These are phyloP conservation scores for Claviceps sp. DNA, from an alignment of 2,329 filamentous ascomycete species.

Conservation along the genomic window DNA sequence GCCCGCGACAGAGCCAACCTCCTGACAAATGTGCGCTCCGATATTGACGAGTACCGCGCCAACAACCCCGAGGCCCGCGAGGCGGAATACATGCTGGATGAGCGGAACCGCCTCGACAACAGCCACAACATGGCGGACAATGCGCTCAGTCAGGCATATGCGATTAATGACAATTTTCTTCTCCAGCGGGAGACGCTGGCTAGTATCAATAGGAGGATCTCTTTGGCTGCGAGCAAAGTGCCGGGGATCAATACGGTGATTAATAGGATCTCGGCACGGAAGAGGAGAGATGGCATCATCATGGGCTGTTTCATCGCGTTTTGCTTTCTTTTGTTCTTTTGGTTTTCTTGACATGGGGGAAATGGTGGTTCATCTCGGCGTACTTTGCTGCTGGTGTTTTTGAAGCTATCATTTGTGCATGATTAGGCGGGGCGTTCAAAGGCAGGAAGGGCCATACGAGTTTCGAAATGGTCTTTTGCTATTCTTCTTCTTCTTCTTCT, in stretches of 20 bases:
- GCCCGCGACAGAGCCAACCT: constrained; percentile 81
- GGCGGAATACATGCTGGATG: constrained; percentile 93
- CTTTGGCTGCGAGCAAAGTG: constrained; percentile 75
- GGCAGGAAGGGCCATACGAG: constrained; percentile 8
- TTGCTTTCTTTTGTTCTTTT: constrained; percentile 79
- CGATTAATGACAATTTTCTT: constrained; percentile 83
- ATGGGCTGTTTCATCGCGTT: constrained; percentile 83
- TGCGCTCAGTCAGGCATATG: constrained; percentile 89
- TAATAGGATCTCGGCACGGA: constrained; percentile 82
- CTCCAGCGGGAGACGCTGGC: constrained; percentile 77
- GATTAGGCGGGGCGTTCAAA: constrained; percentile 18
- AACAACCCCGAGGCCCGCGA: constrained; percentile 72
- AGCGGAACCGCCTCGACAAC: constrained; percentile 73
- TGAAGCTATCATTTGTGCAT: constrained; percentile 8
- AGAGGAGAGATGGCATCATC: constrained; percentile 88
- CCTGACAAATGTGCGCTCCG: constrained; percentile 76
- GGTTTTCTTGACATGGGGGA: constrained; percentile 42
- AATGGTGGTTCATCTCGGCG: neutral
- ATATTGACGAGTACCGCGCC: constrained; percentile 80
- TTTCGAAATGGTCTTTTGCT: constrained; percentile 18
- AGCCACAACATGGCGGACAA: constrained; percentile 82
- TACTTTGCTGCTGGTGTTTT: neutral
- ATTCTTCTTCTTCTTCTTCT: neutral
- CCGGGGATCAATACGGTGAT: constrained; percentile 90
- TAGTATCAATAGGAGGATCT: constrained; percentile 84